Base-by-base conservation (phyloP, 2,329 filamentous ascomycete species). In the Pseudocercospora musae region DNA sequence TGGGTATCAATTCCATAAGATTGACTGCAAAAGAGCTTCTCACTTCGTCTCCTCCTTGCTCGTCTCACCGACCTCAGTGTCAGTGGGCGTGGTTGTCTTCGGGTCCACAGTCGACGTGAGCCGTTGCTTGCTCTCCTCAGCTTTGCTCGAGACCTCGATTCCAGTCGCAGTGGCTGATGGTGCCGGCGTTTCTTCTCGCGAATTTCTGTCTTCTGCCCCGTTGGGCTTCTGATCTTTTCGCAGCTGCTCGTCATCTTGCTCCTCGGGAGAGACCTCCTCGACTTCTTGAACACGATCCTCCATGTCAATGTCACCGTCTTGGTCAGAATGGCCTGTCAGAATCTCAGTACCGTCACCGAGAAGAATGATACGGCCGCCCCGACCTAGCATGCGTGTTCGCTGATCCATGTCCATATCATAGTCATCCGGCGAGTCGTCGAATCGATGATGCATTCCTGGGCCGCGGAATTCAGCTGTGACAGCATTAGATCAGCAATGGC, bases 281-380 rank as follows among this genome's bases (percentile, higher is more conserved):
- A 70, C 73, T 48, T 74, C 73, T 60, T 71, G 54, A 42, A 62
- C 72, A 72, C 92, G 89, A 77, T 97, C 92, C 79, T 97, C 96
- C 88, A 96, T 94, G 72, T 96, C 92, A 68, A 90, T 87, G 74
- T 97, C 92, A 57, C 70, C 70, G 62, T 76, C 73, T 55, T 73
- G 63, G 54, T 72, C 72, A 64, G 61, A 78, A 92, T 88, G 75
- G 78, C 95, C 92, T 70, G 91, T 92, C 73, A 93, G 83, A 76
- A 96, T 87, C 82, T 97, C 93, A 73, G 92, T 96, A 72, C 94
- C 95, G 81, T 98, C 93, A 69, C 94, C 93, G 70, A 99, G 86
- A 75, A 96, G 88, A 77, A 98, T 98, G 77, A 97, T 92, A 72
- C 93, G 88, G 70, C 92, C 92, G 62, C 82, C 80, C 77, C 87